Percentiles rank a stretch among this genome's conserved stretches.
phyloP scores from a whole-genome alignment of 148 eudicot genomes.

The Vaccinium vitisidaea region DNA sequence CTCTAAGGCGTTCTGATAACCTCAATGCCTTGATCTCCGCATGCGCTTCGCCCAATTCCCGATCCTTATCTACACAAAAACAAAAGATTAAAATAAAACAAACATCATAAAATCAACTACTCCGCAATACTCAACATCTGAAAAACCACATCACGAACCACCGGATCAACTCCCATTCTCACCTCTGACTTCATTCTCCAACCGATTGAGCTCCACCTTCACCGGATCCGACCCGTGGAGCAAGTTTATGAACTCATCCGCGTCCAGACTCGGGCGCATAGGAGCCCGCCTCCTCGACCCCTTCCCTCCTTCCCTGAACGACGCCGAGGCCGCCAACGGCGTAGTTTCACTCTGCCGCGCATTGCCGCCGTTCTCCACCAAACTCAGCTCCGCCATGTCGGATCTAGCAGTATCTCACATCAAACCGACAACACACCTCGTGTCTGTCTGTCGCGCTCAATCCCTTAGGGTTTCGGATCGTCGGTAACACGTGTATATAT shows the following conservation, averaged over 20 bases:
- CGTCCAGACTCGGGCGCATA: slow-evolving; percentile 64
- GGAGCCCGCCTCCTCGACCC: slow-evolving; percentile 52
- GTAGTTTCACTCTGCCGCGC: slow-evolving; percentile 25
- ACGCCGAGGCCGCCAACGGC: slow-evolving; percentile 51
- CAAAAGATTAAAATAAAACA: not conserved
- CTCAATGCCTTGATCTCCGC: slow-evolving; percentile 64
- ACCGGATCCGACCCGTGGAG: slow-evolving; percentile 99
- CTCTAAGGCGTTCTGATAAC: slow-evolving; percentile 56
- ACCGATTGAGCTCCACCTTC: slow-evolving; percentile 80
- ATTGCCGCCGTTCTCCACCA: slow-evolving; percentile 29
- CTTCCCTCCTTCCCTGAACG: slow-evolving; percentile 58
- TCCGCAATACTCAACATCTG: not conserved
- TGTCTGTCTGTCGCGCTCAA: not conserved
- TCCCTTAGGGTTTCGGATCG: not conserved
- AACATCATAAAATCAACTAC: not conserved
- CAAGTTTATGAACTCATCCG: slow-evolving; percentile 70
- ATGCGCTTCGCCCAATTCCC: slow-evolving; percentile 57
- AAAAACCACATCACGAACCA: slow-evolving; percentile 15
- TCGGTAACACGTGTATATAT: not conserved
- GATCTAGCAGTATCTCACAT: slow-evolving; percentile 38
- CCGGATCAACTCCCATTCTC: slow-evolving; percentile 36
- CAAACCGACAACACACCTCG: not conserved
- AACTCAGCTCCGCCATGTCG: slow-evolving; percentile 35
- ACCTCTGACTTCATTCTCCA: slow-evolving; percentile 94
- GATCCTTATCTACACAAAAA: slow-evolving; percentile 54